A percentile compares a stretch with the other conserved stretches of the same genome.
Evolutionary conservation across 306 rosid species (phyloP).

Genomic region (Prunus mume): DNA sequence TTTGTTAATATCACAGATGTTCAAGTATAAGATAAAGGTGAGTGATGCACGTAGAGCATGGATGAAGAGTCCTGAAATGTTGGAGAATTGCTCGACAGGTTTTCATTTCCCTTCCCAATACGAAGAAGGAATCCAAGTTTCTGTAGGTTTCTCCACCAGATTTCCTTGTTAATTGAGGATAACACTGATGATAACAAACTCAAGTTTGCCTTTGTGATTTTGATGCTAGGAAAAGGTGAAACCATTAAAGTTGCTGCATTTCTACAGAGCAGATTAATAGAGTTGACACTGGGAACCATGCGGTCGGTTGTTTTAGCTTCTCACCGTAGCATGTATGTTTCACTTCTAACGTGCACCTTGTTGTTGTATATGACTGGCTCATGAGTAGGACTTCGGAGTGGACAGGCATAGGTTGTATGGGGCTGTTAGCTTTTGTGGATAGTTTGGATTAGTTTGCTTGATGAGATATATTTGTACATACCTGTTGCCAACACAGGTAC

Average conservation of each 20-base stretch:
- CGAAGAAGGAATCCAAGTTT: conserved; percentile 58
- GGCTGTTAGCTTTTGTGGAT: conserved; percentile 31
- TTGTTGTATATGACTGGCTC: conserved; percentile 13
- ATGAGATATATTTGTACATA: conserved; percentile 32
- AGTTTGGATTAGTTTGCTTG: not conserved
- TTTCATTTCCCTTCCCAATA: conserved; percentile 58
- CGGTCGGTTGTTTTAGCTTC: conserved; percentile 1
- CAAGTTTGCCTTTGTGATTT: not conserved
- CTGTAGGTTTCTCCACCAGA: conserved; percentile 1
- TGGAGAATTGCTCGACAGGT: conserved; percentile 82
- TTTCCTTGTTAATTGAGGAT: conserved; percentile 10
- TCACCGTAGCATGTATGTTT: conserved; percentile 1
- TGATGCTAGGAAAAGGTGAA: conserved; percentile 65
- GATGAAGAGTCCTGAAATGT: conserved; percentile 75
- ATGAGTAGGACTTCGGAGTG: conserved; percentile 14
- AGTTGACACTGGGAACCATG: conserved; percentile 11
- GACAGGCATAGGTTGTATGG: conserved; percentile 15
- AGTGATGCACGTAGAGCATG: conserved; percentile 74
- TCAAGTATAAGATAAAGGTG: conserved; percentile 63
- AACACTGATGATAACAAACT: conserved; percentile 3
- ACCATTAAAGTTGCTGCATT: conserved; percentile 64
- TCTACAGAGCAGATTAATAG: conserved; percentile 58
- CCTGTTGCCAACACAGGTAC: conserved; percentile 25
- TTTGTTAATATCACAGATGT: conserved; percentile 53
- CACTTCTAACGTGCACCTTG: not conserved